Conservation (phyloP, 768 basidiomycete genomes). For the Nidularia sp. region DNA sequence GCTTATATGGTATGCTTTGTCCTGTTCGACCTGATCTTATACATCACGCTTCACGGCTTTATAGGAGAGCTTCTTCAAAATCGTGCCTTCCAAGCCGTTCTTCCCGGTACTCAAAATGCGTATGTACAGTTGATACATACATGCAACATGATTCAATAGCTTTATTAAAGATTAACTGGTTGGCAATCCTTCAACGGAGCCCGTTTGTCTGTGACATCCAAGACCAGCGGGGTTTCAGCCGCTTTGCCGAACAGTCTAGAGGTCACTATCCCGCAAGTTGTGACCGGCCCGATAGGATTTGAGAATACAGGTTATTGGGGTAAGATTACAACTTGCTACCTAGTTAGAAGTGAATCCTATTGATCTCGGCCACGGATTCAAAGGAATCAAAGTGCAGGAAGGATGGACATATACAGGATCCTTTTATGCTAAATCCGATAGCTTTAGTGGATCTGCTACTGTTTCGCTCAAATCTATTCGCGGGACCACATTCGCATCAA, state of each 20-base stretch:
- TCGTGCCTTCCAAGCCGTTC: conserved; percentile 55
- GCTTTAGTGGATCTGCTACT: conserved; percentile 27
- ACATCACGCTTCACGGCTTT: background rate
- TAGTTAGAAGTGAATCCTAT: no score
- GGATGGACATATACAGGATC: conserved; percentile 54
- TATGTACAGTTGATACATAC: background rate
- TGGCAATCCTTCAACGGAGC: conserved; percentile 42
- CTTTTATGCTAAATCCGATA: conserved; percentile 38
- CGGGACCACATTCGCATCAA: conserved; percentile 33
- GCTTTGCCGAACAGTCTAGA: conserved; percentile 56
- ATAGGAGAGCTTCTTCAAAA: conserved; percentile 44
- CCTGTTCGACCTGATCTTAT: background rate
- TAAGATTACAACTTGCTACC: conserved; percentile 10
- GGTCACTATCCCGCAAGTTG: conserved; percentile 35
- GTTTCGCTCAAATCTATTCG: conserved; percentile 34
- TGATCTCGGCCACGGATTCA: background rate
- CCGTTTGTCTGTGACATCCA: conserved; percentile 30
- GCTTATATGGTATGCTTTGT: conserved; percentile 27
- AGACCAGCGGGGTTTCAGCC: conserved; percentile 39
- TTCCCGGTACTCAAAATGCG: conserved; percentile 41
- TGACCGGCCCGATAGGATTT: conserved; percentile 35
- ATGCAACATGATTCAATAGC: background rate
- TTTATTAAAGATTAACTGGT: conserved; percentile 19
- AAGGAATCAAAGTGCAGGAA: conserved; percentile 51
- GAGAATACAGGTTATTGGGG: conserved; percentile 46